These are phyloP conservation scores for Ichthyophthirius multifiliis DNA, from an alignment of 169 alveolate genomes.

Conservation along the genomic window DNA sequence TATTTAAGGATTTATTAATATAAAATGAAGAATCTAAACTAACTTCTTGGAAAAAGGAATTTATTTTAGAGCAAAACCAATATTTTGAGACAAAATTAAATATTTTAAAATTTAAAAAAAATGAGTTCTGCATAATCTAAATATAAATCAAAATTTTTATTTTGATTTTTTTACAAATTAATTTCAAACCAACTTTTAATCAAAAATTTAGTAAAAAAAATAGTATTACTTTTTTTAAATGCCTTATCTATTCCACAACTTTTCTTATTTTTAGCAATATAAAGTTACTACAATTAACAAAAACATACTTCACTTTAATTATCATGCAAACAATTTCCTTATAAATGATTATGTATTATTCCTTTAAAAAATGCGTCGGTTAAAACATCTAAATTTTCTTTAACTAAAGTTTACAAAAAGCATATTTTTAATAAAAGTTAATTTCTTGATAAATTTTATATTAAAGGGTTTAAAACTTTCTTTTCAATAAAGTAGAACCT, in stretches of 20 bases:
- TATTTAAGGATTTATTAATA: not conserved
- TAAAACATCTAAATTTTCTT: not conserved
- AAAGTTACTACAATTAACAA: conserved; percentile 24
- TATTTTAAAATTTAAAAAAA: conserved; percentile 23
- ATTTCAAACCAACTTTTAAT: conserved; percentile 37
- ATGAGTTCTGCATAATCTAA: conserved; percentile 28
- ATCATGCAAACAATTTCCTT: not conserved
- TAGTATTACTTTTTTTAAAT: not conserved
- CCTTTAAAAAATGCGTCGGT: not conserved
- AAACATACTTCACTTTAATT: conserved; percentile 18
- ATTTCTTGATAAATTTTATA: not conserved
- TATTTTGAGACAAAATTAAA: conserved; percentile 3
- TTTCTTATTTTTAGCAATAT: conserved; percentile 28
- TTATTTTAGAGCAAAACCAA: conserved; percentile 22
- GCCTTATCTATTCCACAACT: not conserved
- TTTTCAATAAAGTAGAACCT: too few species aligned
- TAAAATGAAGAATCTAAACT: conserved; percentile 8
- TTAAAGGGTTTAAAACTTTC: too few species aligned
- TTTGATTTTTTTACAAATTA: not conserved
- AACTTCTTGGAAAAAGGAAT: conserved; percentile 9
- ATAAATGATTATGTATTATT: not conserved
- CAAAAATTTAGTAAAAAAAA: conserved; percentile 24
- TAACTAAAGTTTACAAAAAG: not conserved
- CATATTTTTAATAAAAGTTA: not conserved
- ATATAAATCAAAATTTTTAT: not conserved